Evolutionary conservation across 139 green algal species (phyloP), one percentile per base, ranked within the genome.

Genomic region (Haematococcus lacustris): DNA sequence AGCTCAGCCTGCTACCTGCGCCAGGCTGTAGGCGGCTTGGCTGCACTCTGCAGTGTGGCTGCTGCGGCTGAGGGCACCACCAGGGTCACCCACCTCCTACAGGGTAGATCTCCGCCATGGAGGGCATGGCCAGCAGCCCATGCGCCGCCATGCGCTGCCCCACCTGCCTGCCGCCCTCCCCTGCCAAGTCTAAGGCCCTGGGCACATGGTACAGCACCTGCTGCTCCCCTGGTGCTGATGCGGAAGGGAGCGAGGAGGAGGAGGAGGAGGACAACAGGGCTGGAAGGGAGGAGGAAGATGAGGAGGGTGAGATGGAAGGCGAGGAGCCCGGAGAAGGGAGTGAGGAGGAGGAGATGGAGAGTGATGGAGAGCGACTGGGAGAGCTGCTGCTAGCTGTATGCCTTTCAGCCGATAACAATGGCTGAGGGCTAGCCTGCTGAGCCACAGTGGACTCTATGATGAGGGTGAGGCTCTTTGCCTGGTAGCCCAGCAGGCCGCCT

Each of bases 401-500:
- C n/a, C n/a, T n/a, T n/a, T n/a, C n/a, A n/a, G n/a, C n/a, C n/a
- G n/a, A n/a, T n/a, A n/a, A n/a, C n/a, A n/a, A n/a, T n/a, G n/a
- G n/a, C n/a, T n/a, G n/a, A n/a, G n/a, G n/a, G n/a, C n/a, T n/a
- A n/a, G 50, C 51, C 51, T 70, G 38, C 43, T 57, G 37, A 21
- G 35, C 53, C 23, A 2, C 2, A 37, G 76, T 71, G 35, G 76
- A 76, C n/a, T 60, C 69, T 23, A 79, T 33, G 34, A 97, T 88
- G 21, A 97, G 85, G 66, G 88, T 73, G 63, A 98, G 75, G 39
- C 85, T 93, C 71, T 92, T 89, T 38, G 88, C 71, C 77, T 98
- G 94, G 80, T 97, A 98, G 51, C 94, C 94, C 1, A 91, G 51
- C 35, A 98, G 76, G n/a, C 95, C 95, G 13, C 95, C 95, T 38